Base-by-base conservation (phyloP, 1,284 basidiomycete species). In the Apiotrichum brassicae region DNA sequence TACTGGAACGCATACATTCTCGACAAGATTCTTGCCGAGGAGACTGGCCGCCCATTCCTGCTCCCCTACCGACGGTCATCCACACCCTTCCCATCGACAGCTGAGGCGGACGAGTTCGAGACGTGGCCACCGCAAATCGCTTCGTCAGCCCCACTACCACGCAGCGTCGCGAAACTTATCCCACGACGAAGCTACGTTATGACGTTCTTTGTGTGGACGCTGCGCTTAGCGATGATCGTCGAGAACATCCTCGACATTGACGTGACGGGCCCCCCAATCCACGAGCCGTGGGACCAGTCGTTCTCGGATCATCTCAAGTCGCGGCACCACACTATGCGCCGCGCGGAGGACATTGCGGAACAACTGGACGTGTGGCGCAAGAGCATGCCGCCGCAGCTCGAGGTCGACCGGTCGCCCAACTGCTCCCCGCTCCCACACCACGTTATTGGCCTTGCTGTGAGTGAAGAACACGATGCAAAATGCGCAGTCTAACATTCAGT, bases 1-100 rank as follows among this genome's bases (percentile, higher is more conserved):
- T 75, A 68, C 44, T 75, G 74, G 54, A 70, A 70, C 55, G 66
- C 65, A 44, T 75, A 75, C 50, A 67, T 76, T 30, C 55, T 76
- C 23, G 72, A 75, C 60, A 75, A 75, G 60, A 61, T 70, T 14
- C 57, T 75, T 4, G 63, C 66, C 9, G 69, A 74, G 54, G 75
- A 76, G 56, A 75, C 74, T 35, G 75, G 75, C 4, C 65, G 74
- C 7, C 66, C 73, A 0, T 67, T 65, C 40, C 61, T 74, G 7
- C 60, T 76, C 20, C 63, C 69, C 1, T 73, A 69, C 30, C 61
- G 68, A 4, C 67, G 71, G 8, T 65, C 65, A 19, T 68, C 72
- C 3, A 71, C 65, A 8, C 74, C 74, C 1, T 56, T 75, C 14
- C 70, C 75, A 0, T 68, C 66, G 8, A 63, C 65, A 19, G 49